A percentile compares a stretch with the other conserved stretches of the same genome.
Conservation (phyloP, 768 basidiomycete genomes). For the Bullera alba region DNA sequence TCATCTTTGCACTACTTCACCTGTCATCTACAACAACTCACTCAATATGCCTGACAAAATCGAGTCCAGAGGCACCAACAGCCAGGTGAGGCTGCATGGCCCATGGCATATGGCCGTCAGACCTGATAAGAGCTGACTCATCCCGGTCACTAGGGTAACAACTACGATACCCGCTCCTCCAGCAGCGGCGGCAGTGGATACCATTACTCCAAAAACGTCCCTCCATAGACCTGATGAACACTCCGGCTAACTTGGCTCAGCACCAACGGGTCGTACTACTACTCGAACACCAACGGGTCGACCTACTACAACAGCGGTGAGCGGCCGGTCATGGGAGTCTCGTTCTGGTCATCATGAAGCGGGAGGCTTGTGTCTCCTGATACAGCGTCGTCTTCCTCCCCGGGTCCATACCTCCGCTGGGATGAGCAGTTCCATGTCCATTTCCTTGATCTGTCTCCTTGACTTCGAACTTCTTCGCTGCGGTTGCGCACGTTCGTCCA, state of each 20-base stretch:
- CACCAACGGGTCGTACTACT: constrained; percentile 8
- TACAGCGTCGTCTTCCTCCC: too few relatives aligned
- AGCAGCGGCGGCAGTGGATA: constrained; percentile 7
- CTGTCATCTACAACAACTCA: not conserved
- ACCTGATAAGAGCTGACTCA: not conserved
- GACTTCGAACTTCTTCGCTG: too few relatives aligned
- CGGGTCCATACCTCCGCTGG: too few relatives aligned
- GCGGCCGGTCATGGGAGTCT: not conserved
- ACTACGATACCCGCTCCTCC: constrained; percentile 7
- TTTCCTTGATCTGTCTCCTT: too few relatives aligned
- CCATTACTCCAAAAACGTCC: constrained; percentile 11
- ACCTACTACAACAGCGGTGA: constrained; percentile 15
- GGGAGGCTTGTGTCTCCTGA: too few relatives aligned
- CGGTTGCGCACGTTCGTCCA: too few relatives aligned
- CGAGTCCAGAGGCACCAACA: constrained; percentile 7
- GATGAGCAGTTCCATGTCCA: too few relatives aligned
- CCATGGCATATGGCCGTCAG: not conserved
- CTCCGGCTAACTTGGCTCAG: not conserved
- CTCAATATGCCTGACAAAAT: constrained; percentile 6
- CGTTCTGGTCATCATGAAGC: too few relatives aligned
- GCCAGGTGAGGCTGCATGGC: constrained; percentile 1
- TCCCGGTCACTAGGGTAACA: constrained; percentile 3
- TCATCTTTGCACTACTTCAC: not conserved
- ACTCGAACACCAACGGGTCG: constrained; percentile 14
- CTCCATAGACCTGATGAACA: not conserved